These are phyloP conservation scores for Arabidopsis arenosa DNA, from an alignment of 345 rosid species.

Conservation along the genomic window DNA sequence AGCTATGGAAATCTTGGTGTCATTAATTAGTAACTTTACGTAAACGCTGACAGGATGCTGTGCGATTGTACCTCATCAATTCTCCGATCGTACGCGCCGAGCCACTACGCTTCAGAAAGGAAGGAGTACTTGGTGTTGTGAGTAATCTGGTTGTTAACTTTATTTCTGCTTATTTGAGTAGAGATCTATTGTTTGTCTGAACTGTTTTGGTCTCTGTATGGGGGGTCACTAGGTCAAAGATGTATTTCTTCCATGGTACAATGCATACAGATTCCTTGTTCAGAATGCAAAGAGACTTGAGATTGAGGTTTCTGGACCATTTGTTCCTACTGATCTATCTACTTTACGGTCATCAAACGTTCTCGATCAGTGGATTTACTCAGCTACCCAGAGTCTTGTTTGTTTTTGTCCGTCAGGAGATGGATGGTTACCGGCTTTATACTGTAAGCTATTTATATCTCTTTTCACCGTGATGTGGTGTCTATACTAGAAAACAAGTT, in stretches of 20 bases:
- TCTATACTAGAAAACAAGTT: neutral
- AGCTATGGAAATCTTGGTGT: conserved; percentile 9
- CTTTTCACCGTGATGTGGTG: conserved; percentile 13
- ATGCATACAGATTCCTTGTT: conserved; percentile 96
- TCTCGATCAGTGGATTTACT: conserved; percentile 97
- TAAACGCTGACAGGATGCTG: neutral
- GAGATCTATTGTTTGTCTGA: conserved; percentile 30
- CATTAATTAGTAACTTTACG: conserved; percentile 27
- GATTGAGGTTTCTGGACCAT: conserved; percentile 76
- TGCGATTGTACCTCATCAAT: conserved; percentile 83
- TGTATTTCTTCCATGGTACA: conserved; percentile 99
- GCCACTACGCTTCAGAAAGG: conserved; percentile 89
- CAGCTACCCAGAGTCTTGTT: conserved; percentile 92
- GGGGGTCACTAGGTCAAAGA: conserved; percentile 77
- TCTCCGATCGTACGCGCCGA: conserved; percentile 99
- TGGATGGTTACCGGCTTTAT: conserved; percentile 95
- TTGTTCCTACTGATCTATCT: conserved; percentile 66
- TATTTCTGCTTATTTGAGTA: conserved; percentile 20
- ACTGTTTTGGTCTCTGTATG: conserved; percentile 23
- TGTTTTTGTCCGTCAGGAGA: conserved; percentile 53
- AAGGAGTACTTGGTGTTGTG: conserved; percentile 92
- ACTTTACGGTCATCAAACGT: conserved; percentile 80
- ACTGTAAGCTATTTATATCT: conserved; percentile 61
- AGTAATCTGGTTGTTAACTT: conserved; percentile 48
- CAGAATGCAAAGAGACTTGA: conserved; percentile 98